Conservation (phyloP, 495 filamentous ascomycete genomes). For the Xylaria acuta region DNA sequence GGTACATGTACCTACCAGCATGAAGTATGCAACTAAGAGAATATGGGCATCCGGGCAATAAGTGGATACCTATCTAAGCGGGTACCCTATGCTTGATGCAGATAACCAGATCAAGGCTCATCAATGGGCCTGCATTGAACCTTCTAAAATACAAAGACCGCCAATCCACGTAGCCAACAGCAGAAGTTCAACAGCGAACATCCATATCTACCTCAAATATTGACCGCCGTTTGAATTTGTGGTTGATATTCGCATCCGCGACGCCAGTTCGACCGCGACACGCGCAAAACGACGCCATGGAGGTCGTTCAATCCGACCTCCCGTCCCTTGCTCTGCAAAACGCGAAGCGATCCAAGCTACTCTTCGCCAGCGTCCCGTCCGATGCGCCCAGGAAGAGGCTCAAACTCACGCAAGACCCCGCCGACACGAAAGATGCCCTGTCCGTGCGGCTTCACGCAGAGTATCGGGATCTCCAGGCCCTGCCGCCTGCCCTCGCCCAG, state of each 20-base stretch:
- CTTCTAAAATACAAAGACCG: not conserved
- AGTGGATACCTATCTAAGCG: not conserved
- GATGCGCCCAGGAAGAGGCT: conserved; percentile 48
- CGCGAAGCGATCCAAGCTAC: conserved; percentile 47
- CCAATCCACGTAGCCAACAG: conserved; percentile 6
- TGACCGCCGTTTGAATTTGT: not conserved
- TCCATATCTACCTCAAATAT: not conserved
- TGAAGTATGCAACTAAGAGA: not conserved
- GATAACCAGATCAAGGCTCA: not conserved
- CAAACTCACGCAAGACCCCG: conserved; percentile 46
- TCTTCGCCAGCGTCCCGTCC: conserved; percentile 43
- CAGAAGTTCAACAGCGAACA: not conserved
- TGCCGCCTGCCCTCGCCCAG: conserved; percentile 84
- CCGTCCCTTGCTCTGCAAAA: conserved; percentile 49
- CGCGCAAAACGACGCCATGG: conserved; percentile 31
- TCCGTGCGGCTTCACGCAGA: conserved; percentile 64
- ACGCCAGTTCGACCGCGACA: not conserved
- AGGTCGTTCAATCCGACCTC: conserved; percentile 38
- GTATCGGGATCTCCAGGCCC: conserved; percentile 79
- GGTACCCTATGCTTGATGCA: not conserved
- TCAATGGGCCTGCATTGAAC: not conserved
- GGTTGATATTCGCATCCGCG: not conserved
- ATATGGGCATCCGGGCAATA: not conserved
- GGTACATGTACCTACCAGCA: not conserved
- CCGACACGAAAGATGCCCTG: conserved; percentile 48